A percentile compares a stretch with the other conserved stretches of the same genome.
Evolutionary conservation across 805 yeast genomes (phyloP).

Genomic region (Ogataea ramenticola): DNA sequence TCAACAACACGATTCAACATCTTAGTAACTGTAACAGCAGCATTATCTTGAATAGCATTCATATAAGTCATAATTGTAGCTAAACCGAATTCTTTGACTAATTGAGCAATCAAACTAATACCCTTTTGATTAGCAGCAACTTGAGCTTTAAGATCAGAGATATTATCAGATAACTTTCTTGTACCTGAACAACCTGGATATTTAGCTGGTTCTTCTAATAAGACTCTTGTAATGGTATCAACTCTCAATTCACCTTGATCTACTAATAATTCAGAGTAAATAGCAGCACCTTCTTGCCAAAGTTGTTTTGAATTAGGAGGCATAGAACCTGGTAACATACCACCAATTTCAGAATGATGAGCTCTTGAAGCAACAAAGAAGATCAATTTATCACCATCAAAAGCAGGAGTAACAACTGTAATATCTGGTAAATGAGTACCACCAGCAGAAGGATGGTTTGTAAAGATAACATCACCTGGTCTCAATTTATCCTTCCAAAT

Average conservation of each 20-base stretch:
- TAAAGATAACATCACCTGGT: constrained; percentile 70
- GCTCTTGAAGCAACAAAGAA: constrained; percentile 93
- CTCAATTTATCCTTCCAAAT: constrained; percentile 57
- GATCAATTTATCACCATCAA: constrained; percentile 51
- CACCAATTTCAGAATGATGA: constrained; percentile 96
- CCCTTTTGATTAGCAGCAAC: constrained; percentile 88
- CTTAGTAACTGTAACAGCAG: constrained; percentile 60
- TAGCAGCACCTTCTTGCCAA: constrained; percentile 88
- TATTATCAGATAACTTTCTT: constrained; percentile 72
- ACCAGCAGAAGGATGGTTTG: constrained; percentile 80
- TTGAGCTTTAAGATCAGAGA: constrained; percentile 80
- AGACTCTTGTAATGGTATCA: constrained; percentile 50
- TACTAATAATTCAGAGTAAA: constrained; percentile 70
- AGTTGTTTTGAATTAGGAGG: constrained; percentile 84
- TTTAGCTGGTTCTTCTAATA: constrained; percentile 69
- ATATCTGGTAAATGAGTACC: constrained; percentile 88
- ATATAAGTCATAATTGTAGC: constrained; percentile 61
- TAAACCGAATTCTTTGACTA: constrained; percentile 58
- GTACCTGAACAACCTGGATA: constrained; percentile 88
- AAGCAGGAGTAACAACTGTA: constrained; percentile 88
- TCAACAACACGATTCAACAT: constrained; percentile 39
- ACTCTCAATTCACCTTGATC: constrained; percentile 69
- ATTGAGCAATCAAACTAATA: constrained; percentile 50
- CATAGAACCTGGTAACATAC: constrained; percentile 87
- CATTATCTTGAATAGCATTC: constrained; percentile 77